These are phyloP conservation scores for Schwanniomyces pseudopolymorphus DNA, from an alignment of 805 yeast species.

Conservation along the genomic window DNA sequence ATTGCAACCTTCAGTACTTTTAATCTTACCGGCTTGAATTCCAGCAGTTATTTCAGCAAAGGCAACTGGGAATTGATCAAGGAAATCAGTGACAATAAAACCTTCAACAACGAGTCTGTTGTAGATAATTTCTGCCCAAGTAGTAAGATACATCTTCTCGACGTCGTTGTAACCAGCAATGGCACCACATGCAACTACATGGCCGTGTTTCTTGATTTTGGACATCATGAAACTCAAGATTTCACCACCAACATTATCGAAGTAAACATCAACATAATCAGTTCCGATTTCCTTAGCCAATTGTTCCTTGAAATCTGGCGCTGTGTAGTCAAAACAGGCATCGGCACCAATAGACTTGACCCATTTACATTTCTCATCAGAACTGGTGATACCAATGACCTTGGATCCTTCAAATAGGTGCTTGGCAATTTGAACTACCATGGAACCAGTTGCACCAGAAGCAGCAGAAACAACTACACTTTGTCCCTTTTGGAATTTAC, in stretches of 20 bases:
- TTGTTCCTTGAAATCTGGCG: conserved; percentile 21
- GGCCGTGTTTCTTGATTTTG: conserved; percentile 39
- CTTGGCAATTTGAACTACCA: conserved; percentile 56
- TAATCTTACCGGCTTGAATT: conserved; percentile 42
- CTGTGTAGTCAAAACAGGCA: conserved; percentile 49
- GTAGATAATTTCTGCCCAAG: conserved; percentile 44
- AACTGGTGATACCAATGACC: conserved; percentile 66
- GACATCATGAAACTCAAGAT: conserved; percentile 46
- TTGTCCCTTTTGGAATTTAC: conserved; percentile 46
- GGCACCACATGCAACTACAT: conserved; percentile 61
- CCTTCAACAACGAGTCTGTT: conserved; percentile 55
- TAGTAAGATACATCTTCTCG: conserved; percentile 32
- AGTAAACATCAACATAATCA: conserved; percentile 52
- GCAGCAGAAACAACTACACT: conserved; percentile 61
- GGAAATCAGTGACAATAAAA: conserved; percentile 39
- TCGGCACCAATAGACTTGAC: conserved; percentile 58
- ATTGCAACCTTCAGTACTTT: conserved; percentile 30
- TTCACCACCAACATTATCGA: conserved; percentile 66
- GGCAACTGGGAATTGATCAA: conserved; percentile 36
- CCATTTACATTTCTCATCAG: conserved; percentile 51
- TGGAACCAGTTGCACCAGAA: conserved; percentile 69
- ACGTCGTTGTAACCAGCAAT: conserved; percentile 56
- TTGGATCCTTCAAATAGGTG: conserved; percentile 50
- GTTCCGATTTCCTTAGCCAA: conserved; percentile 37
- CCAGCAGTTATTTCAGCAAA: conserved; percentile 31